Conservation (phyloP, 345 rosid species). For the Eucalyptus grandis region DNA sequence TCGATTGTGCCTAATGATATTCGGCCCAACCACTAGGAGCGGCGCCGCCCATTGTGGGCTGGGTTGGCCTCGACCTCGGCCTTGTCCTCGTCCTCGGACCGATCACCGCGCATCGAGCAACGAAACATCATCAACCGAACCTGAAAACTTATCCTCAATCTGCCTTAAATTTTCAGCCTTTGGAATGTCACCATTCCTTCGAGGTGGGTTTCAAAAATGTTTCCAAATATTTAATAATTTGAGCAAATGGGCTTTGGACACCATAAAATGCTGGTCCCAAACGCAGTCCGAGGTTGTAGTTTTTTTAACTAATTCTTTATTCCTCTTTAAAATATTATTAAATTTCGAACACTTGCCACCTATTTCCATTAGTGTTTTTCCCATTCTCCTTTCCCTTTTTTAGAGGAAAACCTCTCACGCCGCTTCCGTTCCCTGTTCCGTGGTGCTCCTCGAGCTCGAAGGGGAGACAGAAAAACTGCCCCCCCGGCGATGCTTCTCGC, state of each 20-base stretch:
- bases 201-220: no score
- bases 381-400: background rate
- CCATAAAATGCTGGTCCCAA: no score
- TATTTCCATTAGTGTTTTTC: background rate
- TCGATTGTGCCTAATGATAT: background rate
- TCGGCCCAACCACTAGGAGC: background rate
- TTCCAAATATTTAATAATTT: no score
- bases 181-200: no score
- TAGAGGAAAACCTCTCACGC: background rate
- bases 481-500: background rate
- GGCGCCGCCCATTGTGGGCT: background rate
- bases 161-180: no score
- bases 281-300: background rate
- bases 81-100: background rate
- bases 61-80: background rate
- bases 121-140: background rate
- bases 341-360: background rate
- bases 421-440: background rate
- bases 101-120: background rate
- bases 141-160: background rate
- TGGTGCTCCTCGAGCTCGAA: background rate
- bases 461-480: background rate
- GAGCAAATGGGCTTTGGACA: no score
- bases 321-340: background rate
- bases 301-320: background rate